A percentile compares a stretch with the other conserved stretches of the same genome.
Evolutionary conservation across 257 asterid species (phyloP).

Genomic region (Nicotiana benthamiana): DNA sequence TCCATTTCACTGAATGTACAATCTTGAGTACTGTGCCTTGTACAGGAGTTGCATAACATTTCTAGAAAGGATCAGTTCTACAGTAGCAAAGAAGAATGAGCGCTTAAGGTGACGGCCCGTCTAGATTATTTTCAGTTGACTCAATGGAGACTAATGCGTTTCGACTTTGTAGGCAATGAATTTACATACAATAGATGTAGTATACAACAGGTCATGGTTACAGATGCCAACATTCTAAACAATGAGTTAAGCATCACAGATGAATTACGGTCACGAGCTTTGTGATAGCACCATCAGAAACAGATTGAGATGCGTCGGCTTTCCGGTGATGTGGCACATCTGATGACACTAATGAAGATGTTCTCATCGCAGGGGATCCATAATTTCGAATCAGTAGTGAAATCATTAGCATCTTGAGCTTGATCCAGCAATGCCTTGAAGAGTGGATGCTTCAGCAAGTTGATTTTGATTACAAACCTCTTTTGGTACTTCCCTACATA

Average conservation of each 20-base stretch:
- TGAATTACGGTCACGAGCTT: constrained; percentile 4
- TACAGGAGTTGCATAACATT: neutral
- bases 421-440: constrained; percentile 75
- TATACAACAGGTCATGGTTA: constrained; percentile 27
- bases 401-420: constrained; percentile 68
- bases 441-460: constrained; percentile 61
- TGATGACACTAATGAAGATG: constrained; percentile 59
- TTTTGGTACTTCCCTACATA: constrained; percentile 67
- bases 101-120: neutral
- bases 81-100: neutral
- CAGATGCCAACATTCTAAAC: constrained; percentile 20
- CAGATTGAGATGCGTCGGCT: constrained; percentile 31
- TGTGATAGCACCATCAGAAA: constrained; percentile 24
- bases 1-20: neutral
- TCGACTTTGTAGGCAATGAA: constrained; percentile 11
- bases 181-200: constrained; percentile 19
- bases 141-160: neutral
- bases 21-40: neutral
- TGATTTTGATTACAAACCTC: constrained; percentile 69
- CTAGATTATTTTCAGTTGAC: neutral
- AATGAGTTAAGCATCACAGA: constrained; percentile 15
- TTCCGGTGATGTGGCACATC: constrained; percentile 57
- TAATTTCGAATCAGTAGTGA: constrained; percentile 51
- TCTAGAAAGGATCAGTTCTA: neutral
- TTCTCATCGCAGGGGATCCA: constrained; percentile 79